Evolutionary conservation across 2,329 filamentous ascomycete genomes (phyloP), one percentile per base, ranked within the genome.

Genomic region (Leptoxyphium fumago): DNA sequence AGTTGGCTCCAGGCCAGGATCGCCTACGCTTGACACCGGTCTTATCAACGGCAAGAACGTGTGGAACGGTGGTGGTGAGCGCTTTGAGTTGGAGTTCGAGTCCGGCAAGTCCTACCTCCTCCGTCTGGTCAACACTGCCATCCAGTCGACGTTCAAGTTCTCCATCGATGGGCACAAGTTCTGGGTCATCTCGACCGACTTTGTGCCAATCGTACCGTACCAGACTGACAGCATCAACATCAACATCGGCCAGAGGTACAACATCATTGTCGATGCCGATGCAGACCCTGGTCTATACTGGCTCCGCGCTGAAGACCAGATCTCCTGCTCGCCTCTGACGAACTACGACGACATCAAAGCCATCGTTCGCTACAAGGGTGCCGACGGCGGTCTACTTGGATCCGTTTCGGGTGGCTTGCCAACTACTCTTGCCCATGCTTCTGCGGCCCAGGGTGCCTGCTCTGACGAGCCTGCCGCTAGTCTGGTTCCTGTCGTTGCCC

Each of bases 41-140:
- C 52, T 68, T 5, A 67, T 69, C 55, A 69, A 69, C 49, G 65
- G 65, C 17, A 63, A 59, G 46, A 68, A 68, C 48, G 58, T 60
- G 1, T 66, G 57, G 49, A 52, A 54, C 43, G 38, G 50, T n/a
- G 53, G 52, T 15, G 61, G 58, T 15, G 29, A 52, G 39, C 56
- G 56, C 13, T 63, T 55, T 43, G 49, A 52, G 42, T 48, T 59
- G 39, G 51, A 44, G 18, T 57, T 59, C 39, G 43, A 44, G 2
- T 43, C 46, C 10, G 56, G 53, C 44, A 52, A 58, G 51, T 52
- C 45, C 13, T 57, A 63, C 39, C 46, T 55, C 8, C 45, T 63
- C 34, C 50, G 58, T 34, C 29, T 63, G 15, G 48, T 63, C 49
- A 60, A 58, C 49, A 49, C 53, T 13, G 60, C 61, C 10, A 64